Conservation (phyloP, 2,329 filamentous ascomycete species). For the Ustulina deusta region DNA sequence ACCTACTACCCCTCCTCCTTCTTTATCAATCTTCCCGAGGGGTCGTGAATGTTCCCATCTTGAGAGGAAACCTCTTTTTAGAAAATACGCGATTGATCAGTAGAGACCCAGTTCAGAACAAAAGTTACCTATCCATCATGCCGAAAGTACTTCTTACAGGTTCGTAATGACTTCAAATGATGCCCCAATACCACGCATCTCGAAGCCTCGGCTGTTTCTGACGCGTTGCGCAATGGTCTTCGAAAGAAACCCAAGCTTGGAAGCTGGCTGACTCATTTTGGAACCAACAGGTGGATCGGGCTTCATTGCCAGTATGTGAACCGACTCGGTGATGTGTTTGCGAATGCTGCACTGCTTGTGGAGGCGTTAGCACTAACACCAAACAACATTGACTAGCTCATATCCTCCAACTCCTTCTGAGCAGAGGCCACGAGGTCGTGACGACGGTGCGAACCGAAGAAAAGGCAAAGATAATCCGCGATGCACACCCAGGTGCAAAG, state of each 20-base stretch:
- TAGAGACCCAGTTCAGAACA: not conserved
- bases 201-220: not conserved
- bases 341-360: not conserved
- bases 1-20: not conserved
- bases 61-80: not conserved
- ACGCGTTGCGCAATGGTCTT: conserved; percentile 5
- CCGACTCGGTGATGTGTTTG: not conserved
- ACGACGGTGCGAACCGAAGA: conserved; percentile 67
- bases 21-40: not conserved
- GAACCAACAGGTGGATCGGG: conserved; percentile 59
- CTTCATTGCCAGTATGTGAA: conserved; percentile 62
- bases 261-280: conserved; percentile 23
- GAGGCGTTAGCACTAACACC: conserved; percentile 20
- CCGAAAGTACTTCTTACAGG: conserved; percentile 62
- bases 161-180: conserved; percentile 44
- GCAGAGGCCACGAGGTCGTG: conserved; percentile 63
- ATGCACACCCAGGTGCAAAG: conserved; percentile 60
- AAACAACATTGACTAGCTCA: conserved; percentile 57
- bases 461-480: conserved; percentile 65
- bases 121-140: conserved; percentile 51
- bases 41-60: conserved; percentile 8
- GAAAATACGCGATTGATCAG: conserved; percentile 1
- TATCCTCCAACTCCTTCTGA: conserved; percentile 65
- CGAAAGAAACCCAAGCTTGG: not conserved
- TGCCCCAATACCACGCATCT: conserved; percentile 13